Percentiles rank a stretch among this genome's conserved stretches.
These are phyloP conservation scores for Plasmodium relictum DNA, from an alignment of 169 alveolate species.

Conservation along the genomic window DNA sequence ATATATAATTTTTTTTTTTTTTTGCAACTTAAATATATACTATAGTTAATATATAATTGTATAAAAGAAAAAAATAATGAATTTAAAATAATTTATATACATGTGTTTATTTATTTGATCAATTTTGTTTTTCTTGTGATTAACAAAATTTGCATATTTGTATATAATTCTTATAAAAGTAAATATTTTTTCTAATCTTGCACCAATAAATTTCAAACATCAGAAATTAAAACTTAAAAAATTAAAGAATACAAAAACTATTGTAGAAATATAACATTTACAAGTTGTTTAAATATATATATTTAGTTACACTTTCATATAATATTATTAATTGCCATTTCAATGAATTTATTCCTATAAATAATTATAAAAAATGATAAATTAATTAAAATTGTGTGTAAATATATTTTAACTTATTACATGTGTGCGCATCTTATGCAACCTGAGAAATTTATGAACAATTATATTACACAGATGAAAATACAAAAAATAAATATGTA, in stretches of 20 bases:
- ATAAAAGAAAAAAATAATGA: no score
- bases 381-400: conserved; percentile 15
- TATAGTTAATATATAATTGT: no score
- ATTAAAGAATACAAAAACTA: conserved; percentile 9
- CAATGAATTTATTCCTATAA: neutral
- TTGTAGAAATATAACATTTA: conserved; percentile 7
- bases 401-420: conserved; percentile 7
- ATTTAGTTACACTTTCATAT: neutral
- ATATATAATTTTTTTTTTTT: no score
- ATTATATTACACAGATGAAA: neutral
- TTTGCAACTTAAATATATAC: no score
- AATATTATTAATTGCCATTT: no score
- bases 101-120: no score
- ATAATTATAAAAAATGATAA: neutral
- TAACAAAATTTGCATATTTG: neutral
- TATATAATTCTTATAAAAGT: neutral
- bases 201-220: conserved; percentile 14
- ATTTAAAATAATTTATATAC: no score
- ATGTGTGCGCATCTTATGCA: conserved; percentile 15
- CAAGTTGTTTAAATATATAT: neutral
- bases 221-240: neutral
- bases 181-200: neutral
- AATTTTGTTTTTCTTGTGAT: no score
- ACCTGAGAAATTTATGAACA: neutral
- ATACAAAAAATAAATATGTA: conserved; percentile 1